Conservation (phyloP, 2,329 filamentous ascomycete species). For the Botrytis byssoidea region DNA sequence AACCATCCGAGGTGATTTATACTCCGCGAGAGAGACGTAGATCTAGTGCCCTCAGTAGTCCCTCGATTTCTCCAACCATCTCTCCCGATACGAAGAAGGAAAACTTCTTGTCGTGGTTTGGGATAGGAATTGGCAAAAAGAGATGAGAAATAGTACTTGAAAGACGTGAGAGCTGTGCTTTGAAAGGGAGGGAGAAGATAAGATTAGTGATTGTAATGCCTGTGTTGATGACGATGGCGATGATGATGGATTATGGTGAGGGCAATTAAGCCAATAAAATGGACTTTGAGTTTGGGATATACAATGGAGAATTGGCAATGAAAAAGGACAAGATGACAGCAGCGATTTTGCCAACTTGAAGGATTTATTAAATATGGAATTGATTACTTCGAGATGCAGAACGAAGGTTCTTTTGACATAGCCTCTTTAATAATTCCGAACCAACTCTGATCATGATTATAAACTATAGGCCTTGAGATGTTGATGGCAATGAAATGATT, state of each 20-base stretch:
- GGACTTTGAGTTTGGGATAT: background rate
- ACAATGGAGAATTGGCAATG: background rate
- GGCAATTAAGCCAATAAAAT: background rate
- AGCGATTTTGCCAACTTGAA: background rate
- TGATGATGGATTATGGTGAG: background rate
- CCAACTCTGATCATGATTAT: background rate
- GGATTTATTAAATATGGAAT: background rate
- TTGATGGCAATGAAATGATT: background rate
- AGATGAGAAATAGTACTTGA: background rate
- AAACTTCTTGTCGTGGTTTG: conserved; percentile 11
- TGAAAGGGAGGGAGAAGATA: background rate
- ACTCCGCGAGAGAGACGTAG: conserved; percentile 25
- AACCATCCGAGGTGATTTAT: conserved; percentile 36
- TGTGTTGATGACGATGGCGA: background rate
- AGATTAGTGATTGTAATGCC: background rate
- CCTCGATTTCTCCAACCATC: conserved; percentile 20
- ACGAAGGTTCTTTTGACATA: background rate
- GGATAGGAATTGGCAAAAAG: background rate
- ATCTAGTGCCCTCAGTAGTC: conserved; percentile 30
- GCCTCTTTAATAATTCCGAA: background rate
- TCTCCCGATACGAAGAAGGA: conserved; percentile 28
- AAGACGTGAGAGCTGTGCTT: background rate
- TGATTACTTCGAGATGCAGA: background rate
- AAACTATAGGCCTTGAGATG: background rate
- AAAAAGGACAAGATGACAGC: background rate